Evolutionary conservation across 1,139 yeast genomes (phyloP).

Genomic region (Arxiozyma bovina): DNA sequence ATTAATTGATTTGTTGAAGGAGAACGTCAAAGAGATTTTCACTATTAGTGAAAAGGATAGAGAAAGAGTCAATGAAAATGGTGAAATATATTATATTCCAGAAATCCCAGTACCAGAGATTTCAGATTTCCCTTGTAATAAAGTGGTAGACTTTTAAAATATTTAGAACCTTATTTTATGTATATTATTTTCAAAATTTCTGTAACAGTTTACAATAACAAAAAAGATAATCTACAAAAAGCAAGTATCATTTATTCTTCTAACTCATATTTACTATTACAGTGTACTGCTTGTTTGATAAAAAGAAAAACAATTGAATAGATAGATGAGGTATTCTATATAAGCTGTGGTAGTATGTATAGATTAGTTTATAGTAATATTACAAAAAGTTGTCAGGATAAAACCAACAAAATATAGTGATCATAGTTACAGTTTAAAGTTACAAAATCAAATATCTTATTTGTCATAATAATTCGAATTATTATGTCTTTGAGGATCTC

Average conservation of each 20-base stretch:
- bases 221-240: too few species aligned
- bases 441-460: neutral
- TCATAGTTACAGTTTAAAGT: neutral
- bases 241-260: neutral
- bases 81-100: conserved; percentile 66
- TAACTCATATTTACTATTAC: neutral
- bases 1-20: conserved; percentile 46
- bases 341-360: neutral
- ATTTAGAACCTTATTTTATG: neutral
- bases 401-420: too few species aligned
- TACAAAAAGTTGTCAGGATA: neutral
- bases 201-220: neutral
- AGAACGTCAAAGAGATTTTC: conserved; percentile 65
- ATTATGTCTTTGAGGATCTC: conserved; percentile 32
- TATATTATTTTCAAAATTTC: neutral
- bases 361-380: too few species aligned
- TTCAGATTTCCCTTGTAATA: conserved; percentile 48
- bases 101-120: conserved; percentile 63
- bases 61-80: conserved; percentile 82
- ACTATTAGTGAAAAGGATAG: conserved; percentile 74
- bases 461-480: conserved; percentile 15
- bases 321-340: too few species aligned
- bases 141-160: conserved; percentile 46
- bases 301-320: too few species aligned
- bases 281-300: neutral